Conservation (phyloP, 805 yeast species). For the Spathaspora sp. region DNA sequence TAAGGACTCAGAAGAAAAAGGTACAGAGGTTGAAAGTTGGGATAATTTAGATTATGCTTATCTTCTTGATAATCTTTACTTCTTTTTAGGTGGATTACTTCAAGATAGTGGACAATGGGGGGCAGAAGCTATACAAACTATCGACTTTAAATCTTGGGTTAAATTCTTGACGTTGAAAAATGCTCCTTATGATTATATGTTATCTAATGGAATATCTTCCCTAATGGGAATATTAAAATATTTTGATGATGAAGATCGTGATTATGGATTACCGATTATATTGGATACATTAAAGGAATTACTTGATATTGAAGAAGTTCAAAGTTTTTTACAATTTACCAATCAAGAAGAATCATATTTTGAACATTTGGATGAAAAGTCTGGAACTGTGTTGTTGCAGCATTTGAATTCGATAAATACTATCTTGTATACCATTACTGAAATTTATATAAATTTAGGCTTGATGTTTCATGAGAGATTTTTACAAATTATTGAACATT, state of each 20-base stretch:
- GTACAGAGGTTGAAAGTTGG: constrained; percentile 46
- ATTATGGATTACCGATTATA: constrained; percentile 41
- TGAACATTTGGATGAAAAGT: constrained; percentile 19
- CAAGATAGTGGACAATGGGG: constrained; percentile 51
- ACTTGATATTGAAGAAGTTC: constrained; percentile 25
- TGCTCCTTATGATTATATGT: constrained; percentile 59
- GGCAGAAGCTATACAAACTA: constrained; percentile 29
- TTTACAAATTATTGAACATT: constrained; percentile 35
- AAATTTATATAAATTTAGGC: constrained; percentile 53
- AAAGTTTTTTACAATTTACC: constrained; percentile 26
- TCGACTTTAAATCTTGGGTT: constrained; percentile 44
- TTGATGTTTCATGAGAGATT: constrained; percentile 46
- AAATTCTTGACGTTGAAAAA: constrained; percentile 46
- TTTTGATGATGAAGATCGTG: constrained; percentile 53
- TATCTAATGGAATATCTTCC: constrained; percentile 52
- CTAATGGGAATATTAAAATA: constrained; percentile 52
- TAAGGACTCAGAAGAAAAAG: constrained; percentile 31
- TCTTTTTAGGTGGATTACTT: constrained; percentile 49
- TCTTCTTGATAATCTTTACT: constrained; percentile 47
- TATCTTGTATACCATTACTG: constrained; percentile 49
- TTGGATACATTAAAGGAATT: constrained; percentile 27
- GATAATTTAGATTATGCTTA: constrained; percentile 45
- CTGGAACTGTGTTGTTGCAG: constrained; percentile 31
- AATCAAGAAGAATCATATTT: constrained; percentile 34
- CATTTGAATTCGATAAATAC: constrained; percentile 39